Evolutionary conservation across 495 filamentous ascomycete genomes (phyloP).

Genomic region (Lasiosphaeria hispida): DNA sequence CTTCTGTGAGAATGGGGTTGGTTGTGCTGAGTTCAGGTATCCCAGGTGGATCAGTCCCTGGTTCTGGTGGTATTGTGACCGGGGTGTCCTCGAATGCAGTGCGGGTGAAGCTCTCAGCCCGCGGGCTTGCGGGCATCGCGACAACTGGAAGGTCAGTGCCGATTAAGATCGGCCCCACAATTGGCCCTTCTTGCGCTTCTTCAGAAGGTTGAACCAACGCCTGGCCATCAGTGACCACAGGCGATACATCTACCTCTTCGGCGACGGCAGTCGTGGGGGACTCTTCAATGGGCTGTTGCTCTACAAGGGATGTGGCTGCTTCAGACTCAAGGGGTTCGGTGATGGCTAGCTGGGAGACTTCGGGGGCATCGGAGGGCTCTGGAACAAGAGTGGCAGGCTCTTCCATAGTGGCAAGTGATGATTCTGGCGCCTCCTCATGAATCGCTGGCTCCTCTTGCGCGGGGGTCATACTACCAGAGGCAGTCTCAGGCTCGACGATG

Average conservation of each 20-base stretch:
- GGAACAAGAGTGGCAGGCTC: background rate
- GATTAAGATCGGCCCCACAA: too few relatives aligned
- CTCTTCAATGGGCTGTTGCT: constrained; percentile 13
- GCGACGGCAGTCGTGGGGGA: background rate
- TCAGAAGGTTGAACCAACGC: background rate
- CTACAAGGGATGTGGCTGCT: too few relatives aligned
- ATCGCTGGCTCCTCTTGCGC: background rate
- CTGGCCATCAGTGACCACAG: too few relatives aligned
- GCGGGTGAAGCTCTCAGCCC: too few relatives aligned
- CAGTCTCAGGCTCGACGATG: background rate
- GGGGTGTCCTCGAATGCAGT: too few relatives aligned
- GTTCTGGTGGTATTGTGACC: too few relatives aligned
- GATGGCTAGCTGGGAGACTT: background rate
- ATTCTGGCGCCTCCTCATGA: background rate
- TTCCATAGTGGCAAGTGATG: background rate
- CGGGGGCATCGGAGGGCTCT: background rate
- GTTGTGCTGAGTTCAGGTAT: too few relatives aligned
- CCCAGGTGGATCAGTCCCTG: too few relatives aligned
- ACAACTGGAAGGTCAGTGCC: too few relatives aligned
- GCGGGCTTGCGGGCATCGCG: too few relatives aligned
- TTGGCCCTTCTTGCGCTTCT: constrained; percentile 11
- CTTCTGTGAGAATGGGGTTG: too few relatives aligned
- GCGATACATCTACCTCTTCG: background rate
- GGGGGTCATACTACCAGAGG: background rate
- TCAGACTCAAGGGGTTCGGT: background rate